Conservation (phyloP, 441 rosid species). For the Erodium moschatum region DNA sequence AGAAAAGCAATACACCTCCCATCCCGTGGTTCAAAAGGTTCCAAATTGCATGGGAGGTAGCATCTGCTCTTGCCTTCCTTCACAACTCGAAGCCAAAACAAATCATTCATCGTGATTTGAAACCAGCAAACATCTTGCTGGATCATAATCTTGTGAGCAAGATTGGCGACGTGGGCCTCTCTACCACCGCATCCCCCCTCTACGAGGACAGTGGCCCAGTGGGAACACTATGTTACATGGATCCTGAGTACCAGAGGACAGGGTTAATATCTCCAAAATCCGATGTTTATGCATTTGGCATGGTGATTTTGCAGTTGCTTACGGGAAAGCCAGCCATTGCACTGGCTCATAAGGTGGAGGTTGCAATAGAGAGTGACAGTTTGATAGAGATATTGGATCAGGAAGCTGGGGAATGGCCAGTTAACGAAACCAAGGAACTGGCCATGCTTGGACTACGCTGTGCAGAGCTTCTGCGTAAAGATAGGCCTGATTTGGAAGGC, state of each 20-base stretch:
- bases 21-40: slow-evolving; percentile 80
- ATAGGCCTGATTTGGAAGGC: slow-evolving; percentile 68
- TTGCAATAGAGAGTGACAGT: slow-evolving; percentile 42
- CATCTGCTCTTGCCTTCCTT: slow-evolving; percentile 70
- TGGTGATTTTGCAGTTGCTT: slow-evolving; percentile 71
- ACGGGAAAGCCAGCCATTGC: slow-evolving; percentile 77
- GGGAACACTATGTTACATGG: slow-evolving; percentile 77
- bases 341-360: slow-evolving; percentile 54
- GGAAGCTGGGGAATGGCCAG: slow-evolving; percentile 76
- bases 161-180: slow-evolving; percentile 83
- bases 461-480: slow-evolving; percentile 64
- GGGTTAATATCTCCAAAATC: slow-evolving; percentile 68
- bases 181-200: slow-evolving; percentile 37
- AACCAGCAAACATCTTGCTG: slow-evolving; percentile 88
- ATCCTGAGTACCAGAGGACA: slow-evolving; percentile 80
- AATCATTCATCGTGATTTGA: slow-evolving; percentile 80
- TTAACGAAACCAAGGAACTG: slow-evolving; percentile 55
- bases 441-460: slow-evolving; percentile 65
- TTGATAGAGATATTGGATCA: slow-evolving; percentile 49
- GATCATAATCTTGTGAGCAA: slow-evolving; percentile 76
- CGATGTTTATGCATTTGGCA: slow-evolving; percentile 79
- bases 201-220: slow-evolving; percentile 58
- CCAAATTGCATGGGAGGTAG: slow-evolving; percentile 85
- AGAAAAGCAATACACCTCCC: slow-evolving; percentile 39
- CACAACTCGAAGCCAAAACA: slow-evolving; percentile 69